These are phyloP conservation scores for Russula foetens DNA, from an alignment of 768 basidiomycete species.

Conservation along the genomic window DNA sequence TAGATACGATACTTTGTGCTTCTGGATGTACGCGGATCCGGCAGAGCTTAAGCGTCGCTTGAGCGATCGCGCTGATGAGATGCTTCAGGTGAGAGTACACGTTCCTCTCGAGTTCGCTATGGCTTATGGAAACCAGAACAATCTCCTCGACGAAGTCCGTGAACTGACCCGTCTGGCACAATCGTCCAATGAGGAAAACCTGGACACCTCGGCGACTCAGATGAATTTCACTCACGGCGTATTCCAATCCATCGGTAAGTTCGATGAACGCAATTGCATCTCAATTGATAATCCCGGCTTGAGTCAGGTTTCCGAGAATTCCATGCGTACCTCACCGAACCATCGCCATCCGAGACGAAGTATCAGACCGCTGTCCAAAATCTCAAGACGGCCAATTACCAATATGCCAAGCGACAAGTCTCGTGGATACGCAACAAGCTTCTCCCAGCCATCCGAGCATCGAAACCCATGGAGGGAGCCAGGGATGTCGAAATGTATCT, in stretches of 20 bases:
- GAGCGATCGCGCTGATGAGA: conserved; percentile 75
- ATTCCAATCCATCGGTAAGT: conserved; percentile 85
- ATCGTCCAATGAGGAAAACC: neutral
- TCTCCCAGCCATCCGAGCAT: conserved; percentile 55
- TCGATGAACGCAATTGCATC: neutral
- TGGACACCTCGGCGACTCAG: neutral
- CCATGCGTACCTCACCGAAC: conserved; percentile 47
- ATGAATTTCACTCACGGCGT: conserved; percentile 77
- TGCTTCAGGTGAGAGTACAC: conserved; percentile 63
- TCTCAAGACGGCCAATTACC: conserved; percentile 82
- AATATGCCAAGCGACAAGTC: conserved; percentile 88
- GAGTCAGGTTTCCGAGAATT: conserved; percentile 88
- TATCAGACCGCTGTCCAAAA: conserved; percentile 52
- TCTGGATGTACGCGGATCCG: conserved; percentile 84
- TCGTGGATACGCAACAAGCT: conserved; percentile 91
- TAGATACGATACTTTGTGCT: conserved; percentile 79
- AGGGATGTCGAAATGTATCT: conserved; percentile 43
- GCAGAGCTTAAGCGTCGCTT: conserved; percentile 56
- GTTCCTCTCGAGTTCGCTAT: neutral
- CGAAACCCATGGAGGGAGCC: conserved; percentile 30
- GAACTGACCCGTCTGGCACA: conserved; percentile 33
- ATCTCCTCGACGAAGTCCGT: conserved; percentile 73
- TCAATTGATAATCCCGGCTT: neutral
- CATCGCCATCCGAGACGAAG: conserved; percentile 31
- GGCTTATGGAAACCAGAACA: conserved; percentile 25